Conservation (phyloP, 1,284 basidiomycete species). For the Fomitopsis betulina region DNA sequence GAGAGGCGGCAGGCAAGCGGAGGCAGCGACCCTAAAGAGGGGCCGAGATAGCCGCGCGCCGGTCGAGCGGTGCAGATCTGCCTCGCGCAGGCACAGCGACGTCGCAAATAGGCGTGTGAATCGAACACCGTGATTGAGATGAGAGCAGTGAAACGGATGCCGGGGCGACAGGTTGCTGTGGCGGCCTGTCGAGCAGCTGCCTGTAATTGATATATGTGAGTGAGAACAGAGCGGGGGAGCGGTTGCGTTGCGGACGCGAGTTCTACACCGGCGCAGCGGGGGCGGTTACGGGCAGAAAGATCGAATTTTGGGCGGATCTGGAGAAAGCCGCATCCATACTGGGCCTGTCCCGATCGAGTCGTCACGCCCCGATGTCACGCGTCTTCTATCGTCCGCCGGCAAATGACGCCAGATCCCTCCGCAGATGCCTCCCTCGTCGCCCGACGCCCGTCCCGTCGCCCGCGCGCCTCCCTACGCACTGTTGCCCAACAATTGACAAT, state of each 20-base stretch:
- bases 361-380: slow-evolving; percentile 2
- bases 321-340: not conserved
- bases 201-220: not conserved
- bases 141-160: not conserved
- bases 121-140: not conserved
- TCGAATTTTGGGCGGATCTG: not conserved
- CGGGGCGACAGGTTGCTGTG: not conserved
- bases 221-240: not conserved
- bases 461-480: not conserved
- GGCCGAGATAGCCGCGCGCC: not conserved
- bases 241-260: slow-evolving; percentile 4
- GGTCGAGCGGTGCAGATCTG: slow-evolving; percentile 3
- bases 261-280: not conserved
- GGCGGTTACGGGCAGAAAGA: not conserved
- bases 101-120: not conserved
- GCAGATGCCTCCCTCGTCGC: not conserved
- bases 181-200: not conserved
- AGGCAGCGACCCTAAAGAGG: slow-evolving; percentile 8
- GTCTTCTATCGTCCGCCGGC: not conserved
- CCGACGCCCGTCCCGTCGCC: not conserved
- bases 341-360: not conserved
- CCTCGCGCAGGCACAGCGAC: not conserved
- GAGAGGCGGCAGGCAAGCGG: slow-evolving; percentile 10
- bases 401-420: not conserved
- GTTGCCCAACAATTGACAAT: not conserved